Base-by-base conservation (phyloP, 495 filamentous ascomycete genomes). In the Bacidia rubella region DNA sequence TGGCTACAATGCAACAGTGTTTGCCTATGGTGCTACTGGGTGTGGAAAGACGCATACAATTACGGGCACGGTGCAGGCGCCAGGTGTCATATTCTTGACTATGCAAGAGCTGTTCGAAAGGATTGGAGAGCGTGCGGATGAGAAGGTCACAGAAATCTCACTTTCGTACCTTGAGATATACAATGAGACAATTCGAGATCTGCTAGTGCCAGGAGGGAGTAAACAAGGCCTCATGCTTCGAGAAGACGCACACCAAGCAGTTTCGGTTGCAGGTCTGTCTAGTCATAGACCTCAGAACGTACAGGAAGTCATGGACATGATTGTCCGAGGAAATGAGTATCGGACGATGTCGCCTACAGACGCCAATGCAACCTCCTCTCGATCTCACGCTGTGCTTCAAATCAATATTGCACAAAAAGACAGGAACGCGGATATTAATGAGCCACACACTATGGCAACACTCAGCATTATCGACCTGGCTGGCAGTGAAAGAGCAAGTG, bases 31-130 rank as follows among this genome's bases (percentile, higher is more conserved):
- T 58, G 92, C 92, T 19, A 99, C 92, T 1, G 92, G 92, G 32
- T 98, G 92, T 65, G 92, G 92, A 65, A 98, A 97, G 68, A 98
- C 92, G 17, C 92, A 98, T 67, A 98, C 92, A 12, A 98, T 98
- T 65, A 86, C 83, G n/a, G 90, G 92, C 49, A 97, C 90, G 0
- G 72, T 86, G 0, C 87, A 95, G 64, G 83, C 92, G 64, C 92
- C 92, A 2, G 92, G 92, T 41, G 96, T 99, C 53, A 99, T 99
- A 63, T 99, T 97, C 67, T 68, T 99, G 49, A 97, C 92, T 0
- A 97, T 96, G 87, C 90, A 96, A 64, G 92, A 99, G 65, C 72
- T 99, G 2, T 99, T 95, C 61, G 90, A 97, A 67, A 83, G 87
- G 60, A 96, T 99, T 54, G 69, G 75, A n/a, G 93, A 96, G 38